Evolutionary conservation across 2,329 filamentous ascomycete genomes (phyloP).

Genomic region (Didymella segeticola): DNA sequence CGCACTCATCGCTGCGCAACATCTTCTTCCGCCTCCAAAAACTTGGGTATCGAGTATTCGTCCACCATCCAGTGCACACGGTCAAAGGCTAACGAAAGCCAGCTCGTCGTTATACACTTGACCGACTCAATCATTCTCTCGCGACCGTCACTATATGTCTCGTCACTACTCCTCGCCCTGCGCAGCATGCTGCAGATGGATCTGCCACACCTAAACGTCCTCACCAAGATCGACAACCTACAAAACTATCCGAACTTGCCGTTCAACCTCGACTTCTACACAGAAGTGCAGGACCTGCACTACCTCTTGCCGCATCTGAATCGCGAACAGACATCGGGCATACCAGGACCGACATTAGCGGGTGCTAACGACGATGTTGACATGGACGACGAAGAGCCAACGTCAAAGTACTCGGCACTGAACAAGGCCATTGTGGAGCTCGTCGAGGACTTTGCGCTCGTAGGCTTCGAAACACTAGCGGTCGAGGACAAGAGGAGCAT

Average conservation of each 20-base stretch:
- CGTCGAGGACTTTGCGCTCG: slow-evolving; percentile 87
- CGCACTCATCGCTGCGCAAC: slow-evolving; percentile 88
- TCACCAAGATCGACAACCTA: slow-evolving; percentile 97
- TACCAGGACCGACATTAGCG: slow-evolving; percentile 38
- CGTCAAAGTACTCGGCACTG: slow-evolving; percentile 76
- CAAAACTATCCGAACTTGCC: slow-evolving; percentile 82
- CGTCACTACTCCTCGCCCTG: slow-evolving; percentile 88
- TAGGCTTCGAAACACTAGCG: slow-evolving; percentile 90
- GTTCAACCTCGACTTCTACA: slow-evolving; percentile 97
- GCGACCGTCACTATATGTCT: slow-evolving; percentile 92
- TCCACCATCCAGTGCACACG: slow-evolving; percentile 31
- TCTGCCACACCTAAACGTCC: slow-evolving; percentile 91
- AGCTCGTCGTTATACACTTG: slow-evolving; percentile 93
- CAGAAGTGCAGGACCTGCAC: slow-evolving; percentile 90
- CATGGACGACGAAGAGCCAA: slow-evolving; percentile 41
- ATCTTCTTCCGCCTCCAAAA: slow-evolving; percentile 93
- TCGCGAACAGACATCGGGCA: slow-evolving; percentile 65
- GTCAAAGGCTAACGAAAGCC: slow-evolving; percentile 33
- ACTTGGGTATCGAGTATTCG: slow-evolving; percentile 83
- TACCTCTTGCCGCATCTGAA: slow-evolving; percentile 84
- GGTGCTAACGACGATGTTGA: slow-evolving; percentile 50
- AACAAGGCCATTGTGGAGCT: slow-evolving; percentile 87
- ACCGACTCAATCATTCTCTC: slow-evolving; percentile 94
- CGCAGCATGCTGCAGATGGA: slow-evolving; percentile 99
- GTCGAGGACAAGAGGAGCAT: slow-evolving; percentile 98